Conservation (phyloP, 2,329 filamentous ascomycete species). For the Claviceps humidiphila region DNA sequence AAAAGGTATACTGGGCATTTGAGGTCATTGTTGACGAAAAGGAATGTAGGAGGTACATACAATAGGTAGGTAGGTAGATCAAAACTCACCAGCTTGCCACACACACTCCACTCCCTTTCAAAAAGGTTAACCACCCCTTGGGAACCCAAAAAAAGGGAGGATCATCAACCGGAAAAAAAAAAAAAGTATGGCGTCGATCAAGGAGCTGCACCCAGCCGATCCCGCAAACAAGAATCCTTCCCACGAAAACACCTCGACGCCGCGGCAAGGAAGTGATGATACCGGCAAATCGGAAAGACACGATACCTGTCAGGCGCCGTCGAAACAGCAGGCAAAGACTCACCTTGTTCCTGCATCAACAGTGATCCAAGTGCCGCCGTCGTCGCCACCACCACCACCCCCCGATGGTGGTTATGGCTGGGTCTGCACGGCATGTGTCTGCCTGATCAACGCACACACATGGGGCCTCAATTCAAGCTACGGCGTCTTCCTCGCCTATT, state of each 20-base stretch:
- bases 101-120: too few relatives aligned
- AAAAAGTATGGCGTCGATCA: not conserved
- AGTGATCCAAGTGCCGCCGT: slow-evolving; percentile 6
- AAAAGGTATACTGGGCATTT: too few relatives aligned
- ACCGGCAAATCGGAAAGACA: not conserved
- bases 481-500: slow-evolving; percentile 42
- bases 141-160: not conserved
- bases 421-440: slow-evolving; percentile 25
- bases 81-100: too few relatives aligned
- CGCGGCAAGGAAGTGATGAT: not conserved
- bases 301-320: not conserved
- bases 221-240: not conserved
- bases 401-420: slow-evolving; percentile 48
- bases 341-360: not conserved
- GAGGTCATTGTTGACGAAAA: too few relatives aligned
- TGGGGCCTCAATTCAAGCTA: slow-evolving; percentile 54
- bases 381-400: slow-evolving; percentile 21
- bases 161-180: not conserved
- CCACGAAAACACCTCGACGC: not conserved
- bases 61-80: too few relatives aligned
- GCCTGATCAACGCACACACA: slow-evolving; percentile 52
- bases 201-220: not conserved
- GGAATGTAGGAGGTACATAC: too few relatives aligned
- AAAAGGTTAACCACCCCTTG: too few relatives aligned
- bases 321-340: not conserved